Base-by-base conservation (phyloP, 352 stramenopile species). In the Globisporangium nagaii region DNA sequence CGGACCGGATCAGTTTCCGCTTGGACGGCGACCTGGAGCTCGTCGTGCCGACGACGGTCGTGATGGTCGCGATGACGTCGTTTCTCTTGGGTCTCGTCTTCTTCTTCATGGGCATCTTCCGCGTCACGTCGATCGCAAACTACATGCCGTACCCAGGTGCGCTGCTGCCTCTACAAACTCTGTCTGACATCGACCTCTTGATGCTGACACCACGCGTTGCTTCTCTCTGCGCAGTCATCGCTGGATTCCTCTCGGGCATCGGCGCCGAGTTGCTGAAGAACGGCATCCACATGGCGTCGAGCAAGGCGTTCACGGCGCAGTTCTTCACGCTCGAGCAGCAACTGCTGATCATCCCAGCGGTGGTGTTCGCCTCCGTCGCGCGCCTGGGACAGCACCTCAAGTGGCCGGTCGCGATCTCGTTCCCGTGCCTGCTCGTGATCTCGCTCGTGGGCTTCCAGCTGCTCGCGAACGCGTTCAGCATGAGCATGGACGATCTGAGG, bases 111-210 rank as follows among this genome's bases (percentile, higher is more conserved):
- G 83, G 83, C 11, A 44, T 78, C 15, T 80, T 85, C 40, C 70
- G 78, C 27, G 68, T 90, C 39, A 90, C 83, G 24, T 87, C 79
- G 0, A 86, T 90, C 55, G 78, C 81, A 9, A 90, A 93, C 51
- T 93, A 93, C 62, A 88, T 90, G 68, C 83, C 83, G 36, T 93
- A 88, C 40, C 83, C 83, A 61, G 68, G 68, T 77, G 20, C 22
- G 56, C 32, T 1, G n/a, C n/a, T n/a, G n/a, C n/a, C n/a, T n/a
- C n/a, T n/a, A n/a, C 11, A 19, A n/a, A 10, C 15, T 50, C 28
- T 19, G n/a, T n/a, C 22, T 37, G 22, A 25, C 28, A n/a, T 53
- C 1, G 10, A 56, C 13, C 30, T 30, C 27, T 56, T 5, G 9
- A 35, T 50, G 11, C 24, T 43, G 7, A 63, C n/a, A 2, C 20